Percentiles rank a stretch among this genome's conserved stretches.
phyloP scores from a whole-genome alignment of 768 basidiomycete species.

The Trametes elegans region DNA sequence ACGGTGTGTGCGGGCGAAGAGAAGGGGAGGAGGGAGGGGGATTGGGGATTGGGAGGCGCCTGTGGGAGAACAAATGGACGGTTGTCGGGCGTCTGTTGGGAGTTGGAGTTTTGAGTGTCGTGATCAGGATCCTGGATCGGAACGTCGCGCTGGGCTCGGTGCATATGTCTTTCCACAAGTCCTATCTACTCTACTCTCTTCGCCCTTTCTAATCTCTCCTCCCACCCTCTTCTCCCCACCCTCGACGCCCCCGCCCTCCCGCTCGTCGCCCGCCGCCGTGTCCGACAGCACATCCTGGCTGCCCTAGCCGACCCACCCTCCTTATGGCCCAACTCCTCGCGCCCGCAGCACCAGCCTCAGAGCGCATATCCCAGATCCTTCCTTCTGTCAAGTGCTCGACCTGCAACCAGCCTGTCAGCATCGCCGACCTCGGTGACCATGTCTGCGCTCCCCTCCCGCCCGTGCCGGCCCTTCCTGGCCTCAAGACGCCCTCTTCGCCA shows the following conservation, averaged over 20 bases:
- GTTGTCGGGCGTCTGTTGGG: conserved; percentile 6
- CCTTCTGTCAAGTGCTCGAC: conserved; percentile 85
- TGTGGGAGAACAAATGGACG: conserved; percentile 3
- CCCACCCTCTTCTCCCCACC: conserved; percentile 4
- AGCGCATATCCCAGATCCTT: conserved; percentile 59
- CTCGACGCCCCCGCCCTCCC: conserved; percentile 2
- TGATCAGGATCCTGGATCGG: too few species aligned
- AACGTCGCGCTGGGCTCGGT: conserved; percentile 6
- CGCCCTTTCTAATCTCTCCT: conserved; percentile 4
- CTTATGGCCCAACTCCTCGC: conserved; percentile 31
- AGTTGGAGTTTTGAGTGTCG: too few species aligned
- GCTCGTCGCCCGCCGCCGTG: background rate
- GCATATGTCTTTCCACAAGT: background rate
- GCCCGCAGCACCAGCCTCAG: conserved; percentile 17
- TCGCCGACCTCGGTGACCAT: conserved; percentile 76
- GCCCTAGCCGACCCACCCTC: conserved; percentile 14
- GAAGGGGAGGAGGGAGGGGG: background rate
- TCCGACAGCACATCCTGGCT: conserved; percentile 7
- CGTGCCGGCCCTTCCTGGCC: conserved; percentile 36
- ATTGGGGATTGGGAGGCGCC: conserved; percentile 2
- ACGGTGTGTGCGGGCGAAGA: too few species aligned
- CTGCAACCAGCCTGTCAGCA: conserved; percentile 67
- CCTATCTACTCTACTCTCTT: conserved; percentile 1
- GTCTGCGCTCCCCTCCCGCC: conserved; percentile 57
- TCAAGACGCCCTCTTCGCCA: conserved; percentile 39